Conservation (phyloP, 306 rosid genomes). For the Crataegus laevigata region DNA sequence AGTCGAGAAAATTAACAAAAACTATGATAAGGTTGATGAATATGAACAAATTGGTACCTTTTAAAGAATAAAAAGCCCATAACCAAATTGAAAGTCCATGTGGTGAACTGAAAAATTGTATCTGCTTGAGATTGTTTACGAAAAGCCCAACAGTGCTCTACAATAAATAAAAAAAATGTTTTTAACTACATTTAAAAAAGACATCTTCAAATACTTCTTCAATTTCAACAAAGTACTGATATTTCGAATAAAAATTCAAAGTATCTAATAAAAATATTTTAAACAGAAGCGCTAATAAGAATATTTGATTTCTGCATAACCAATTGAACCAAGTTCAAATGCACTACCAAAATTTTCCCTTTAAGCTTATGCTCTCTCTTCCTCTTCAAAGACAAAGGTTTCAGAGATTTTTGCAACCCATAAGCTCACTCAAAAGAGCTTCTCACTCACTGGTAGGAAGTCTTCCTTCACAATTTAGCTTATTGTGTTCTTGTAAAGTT, state of each 20-base stretch:
- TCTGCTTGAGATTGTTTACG: too few relatives aligned
- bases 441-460: not conserved
- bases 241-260: not conserved
- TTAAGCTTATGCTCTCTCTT: not conserved
- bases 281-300: conserved; percentile 14
- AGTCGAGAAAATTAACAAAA: too few relatives aligned
- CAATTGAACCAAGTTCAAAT: not conserved
- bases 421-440: not conserved
- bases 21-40: too few relatives aligned
- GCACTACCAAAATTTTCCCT: not conserved
- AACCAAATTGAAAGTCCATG: too few relatives aligned
- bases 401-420: not conserved
- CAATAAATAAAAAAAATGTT: too few relatives aligned
- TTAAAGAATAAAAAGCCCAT: too few relatives aligned
- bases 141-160: not conserved
- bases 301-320: conserved; percentile 20
- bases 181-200: too few relatives aligned
- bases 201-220: too few relatives aligned
- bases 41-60: too few relatives aligned
- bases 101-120: too few relatives aligned
- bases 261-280: too few relatives aligned
- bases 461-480: not conserved
- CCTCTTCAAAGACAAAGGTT: not conserved
- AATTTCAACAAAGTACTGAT: too few relatives aligned
- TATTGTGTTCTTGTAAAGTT: not conserved